Percentiles rank a stretch among this genome's conserved stretches.
Conservation (phyloP, 2,329 filamentous ascomycete species). For the Talaromyces albobiverticillius region DNA sequence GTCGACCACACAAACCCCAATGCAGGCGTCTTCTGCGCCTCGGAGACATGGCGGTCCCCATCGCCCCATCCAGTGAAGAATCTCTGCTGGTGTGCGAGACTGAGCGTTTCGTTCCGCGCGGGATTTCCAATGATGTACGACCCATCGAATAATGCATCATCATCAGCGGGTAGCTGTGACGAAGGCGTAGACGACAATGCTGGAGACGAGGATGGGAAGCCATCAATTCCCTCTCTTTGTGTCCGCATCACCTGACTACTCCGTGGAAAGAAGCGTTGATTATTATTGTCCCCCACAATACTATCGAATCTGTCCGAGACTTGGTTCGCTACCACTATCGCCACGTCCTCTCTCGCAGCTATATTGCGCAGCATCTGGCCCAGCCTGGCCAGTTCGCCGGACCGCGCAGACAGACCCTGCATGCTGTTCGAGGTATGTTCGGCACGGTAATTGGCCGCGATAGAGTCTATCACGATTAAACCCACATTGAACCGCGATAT, state of each 20-base stretch:
- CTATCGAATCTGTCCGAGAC: constrained; percentile 77
- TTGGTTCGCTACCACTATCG: constrained; percentile 91
- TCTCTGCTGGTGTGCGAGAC: constrained; percentile 83
- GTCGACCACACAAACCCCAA: constrained; percentile 88
- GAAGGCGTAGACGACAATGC: constrained; percentile 16
- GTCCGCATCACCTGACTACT: constrained; percentile 1
- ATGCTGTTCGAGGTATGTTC: constrained; percentile 57
- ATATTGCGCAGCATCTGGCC: constrained; percentile 70
- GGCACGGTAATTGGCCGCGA: constrained; percentile 92
- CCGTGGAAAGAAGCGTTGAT: neutral
- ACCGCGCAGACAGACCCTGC: constrained; percentile 66
- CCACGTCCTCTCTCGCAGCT: constrained; percentile 70
- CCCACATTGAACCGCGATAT: constrained; percentile 73
- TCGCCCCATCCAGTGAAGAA: constrained; percentile 98
- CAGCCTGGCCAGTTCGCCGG: constrained; percentile 72
- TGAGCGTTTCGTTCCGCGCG: constrained; percentile 55
- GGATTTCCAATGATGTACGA: constrained; percentile 38
- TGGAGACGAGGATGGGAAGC: constrained; percentile 4
- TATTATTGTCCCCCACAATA: neutral
- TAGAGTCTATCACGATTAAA: constrained; percentile 81
- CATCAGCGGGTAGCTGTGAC: constrained; percentile 28
- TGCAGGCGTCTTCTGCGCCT: constrained; percentile 72
- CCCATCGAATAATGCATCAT: constrained; percentile 28
- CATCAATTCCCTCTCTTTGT: too few species aligned
- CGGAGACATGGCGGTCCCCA: constrained; percentile 31